Evolutionary conservation across 1,284 basidiomycete species (phyloP).

Genomic region (Phlebopus sp.): DNA sequence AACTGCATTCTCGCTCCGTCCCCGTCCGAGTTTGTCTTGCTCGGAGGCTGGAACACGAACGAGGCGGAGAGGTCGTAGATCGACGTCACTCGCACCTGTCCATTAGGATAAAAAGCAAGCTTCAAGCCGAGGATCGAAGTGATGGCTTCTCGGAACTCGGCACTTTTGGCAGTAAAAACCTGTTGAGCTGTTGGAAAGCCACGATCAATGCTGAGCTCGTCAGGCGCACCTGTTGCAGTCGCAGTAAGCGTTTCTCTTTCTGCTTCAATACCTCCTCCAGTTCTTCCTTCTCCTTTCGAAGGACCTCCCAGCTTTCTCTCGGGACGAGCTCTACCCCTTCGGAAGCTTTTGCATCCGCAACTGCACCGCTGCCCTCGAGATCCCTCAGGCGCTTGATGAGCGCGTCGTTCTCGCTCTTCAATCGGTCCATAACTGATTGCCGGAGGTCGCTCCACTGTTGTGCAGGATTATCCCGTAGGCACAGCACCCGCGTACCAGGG

Average conservation of each 20-base stretch:
- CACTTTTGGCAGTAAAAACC: constrained; percentile 72
- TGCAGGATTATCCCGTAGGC: constrained; percentile 73
- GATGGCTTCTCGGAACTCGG: constrained; percentile 80
- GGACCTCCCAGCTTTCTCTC: constrained; percentile 66
- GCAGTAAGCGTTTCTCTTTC: constrained; percentile 72
- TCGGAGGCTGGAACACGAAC: constrained; percentile 67
- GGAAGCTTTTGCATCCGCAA: constrained; percentile 13
- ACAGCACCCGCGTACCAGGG: constrained; percentile 66
- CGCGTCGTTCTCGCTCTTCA: constrained; percentile 75
- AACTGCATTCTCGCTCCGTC: constrained; percentile 63
- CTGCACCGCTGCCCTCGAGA: constrained; percentile 43
- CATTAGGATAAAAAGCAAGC: constrained; percentile 80
- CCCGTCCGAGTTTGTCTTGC: constrained; percentile 21
- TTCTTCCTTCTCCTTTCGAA: constrained; percentile 58
- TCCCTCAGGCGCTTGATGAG: constrained; percentile 57
- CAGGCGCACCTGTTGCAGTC: constrained; percentile 62
- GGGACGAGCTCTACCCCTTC: constrained; percentile 50
- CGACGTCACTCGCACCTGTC: constrained; percentile 80
- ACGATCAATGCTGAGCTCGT: neutral
- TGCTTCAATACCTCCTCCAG: constrained; percentile 60
- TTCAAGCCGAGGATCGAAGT: constrained; percentile 81
- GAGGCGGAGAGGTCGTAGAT: constrained; percentile 69
- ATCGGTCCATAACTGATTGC: constrained; percentile 61
- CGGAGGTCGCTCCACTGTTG: constrained; percentile 70
- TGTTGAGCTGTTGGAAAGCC: constrained; percentile 21